Evolutionary conservation across 2,329 filamentous ascomycete species (phyloP).

Genomic region (Lasiodiplodia citricola): DNA sequence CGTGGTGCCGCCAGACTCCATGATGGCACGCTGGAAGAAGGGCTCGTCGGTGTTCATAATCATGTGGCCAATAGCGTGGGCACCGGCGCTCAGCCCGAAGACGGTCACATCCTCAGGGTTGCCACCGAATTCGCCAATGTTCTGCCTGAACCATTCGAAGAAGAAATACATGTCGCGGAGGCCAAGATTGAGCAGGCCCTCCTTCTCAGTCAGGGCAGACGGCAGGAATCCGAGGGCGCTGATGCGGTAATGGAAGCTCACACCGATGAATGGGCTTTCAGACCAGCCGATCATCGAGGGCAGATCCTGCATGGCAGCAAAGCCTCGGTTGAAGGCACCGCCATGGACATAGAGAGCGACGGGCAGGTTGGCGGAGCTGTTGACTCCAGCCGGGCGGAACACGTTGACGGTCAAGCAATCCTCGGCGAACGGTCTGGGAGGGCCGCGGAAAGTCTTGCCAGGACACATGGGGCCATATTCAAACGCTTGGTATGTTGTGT

Average conservation of each 20-base stretch:
- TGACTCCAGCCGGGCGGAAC: constrained; percentile 29
- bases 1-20: constrained; percentile 55
- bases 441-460: constrained; percentile 32
- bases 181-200: constrained; percentile 41
- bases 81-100: constrained; percentile 34
- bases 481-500: constrained; percentile 30
- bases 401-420: constrained; percentile 35
- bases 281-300: constrained; percentile 64
- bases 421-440: constrained; percentile 30
- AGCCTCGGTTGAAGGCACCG: constrained; percentile 60
- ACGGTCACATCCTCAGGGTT: constrained; percentile 35
- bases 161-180: constrained; percentile 34
- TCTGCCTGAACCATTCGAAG: constrained; percentile 53
- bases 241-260: constrained; percentile 43
- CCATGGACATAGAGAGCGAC: constrained; percentile 64
- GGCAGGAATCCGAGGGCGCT: constrained; percentile 30
- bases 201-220: constrained; percentile 28
- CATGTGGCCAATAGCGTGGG: constrained; percentile 66
- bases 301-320: constrained; percentile 59
- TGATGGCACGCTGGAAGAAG: constrained; percentile 54
- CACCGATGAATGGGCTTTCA: constrained; percentile 58
- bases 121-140: constrained; percentile 40
- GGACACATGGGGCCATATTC: constrained; percentile 33
- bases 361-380: constrained; percentile 27
- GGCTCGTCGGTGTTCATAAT: constrained; percentile 57